phyloP scores from a whole-genome alignment of 1,284 basidiomycete species.

The Phylloboletellus chloephorus region DNA sequence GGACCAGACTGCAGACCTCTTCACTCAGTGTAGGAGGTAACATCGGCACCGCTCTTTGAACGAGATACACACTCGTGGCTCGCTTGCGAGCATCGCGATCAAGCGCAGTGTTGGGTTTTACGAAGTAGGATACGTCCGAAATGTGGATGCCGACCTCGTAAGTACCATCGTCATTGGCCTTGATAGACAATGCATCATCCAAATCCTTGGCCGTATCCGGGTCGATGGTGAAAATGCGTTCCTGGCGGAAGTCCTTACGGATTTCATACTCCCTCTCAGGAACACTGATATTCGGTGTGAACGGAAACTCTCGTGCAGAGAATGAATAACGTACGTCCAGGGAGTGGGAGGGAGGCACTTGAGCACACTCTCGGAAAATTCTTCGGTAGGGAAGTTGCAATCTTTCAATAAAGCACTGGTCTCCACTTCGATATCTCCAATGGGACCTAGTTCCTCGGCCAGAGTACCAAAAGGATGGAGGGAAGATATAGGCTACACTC shows the following conservation, averaged over 20 bases:
- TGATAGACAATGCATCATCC: constrained; percentile 92
- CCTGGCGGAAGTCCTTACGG: constrained; percentile 81
- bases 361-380: constrained; percentile 88
- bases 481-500: constrained; percentile 77
- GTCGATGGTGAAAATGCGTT: constrained; percentile 92
- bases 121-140: constrained; percentile 94
- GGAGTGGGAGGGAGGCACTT: constrained; percentile 94
- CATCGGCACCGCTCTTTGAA: constrained; percentile 96
- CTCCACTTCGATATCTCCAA: constrained; percentile 96
- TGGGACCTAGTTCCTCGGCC: constrained; percentile 97
- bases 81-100: constrained; percentile 97
- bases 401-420: constrained; percentile 97
- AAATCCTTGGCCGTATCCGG: constrained; percentile 87
- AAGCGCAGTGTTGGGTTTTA: constrained; percentile 92
- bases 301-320: constrained; percentile 1
- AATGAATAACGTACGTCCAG: constrained; percentile 67
- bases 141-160: constrained; percentile 92
- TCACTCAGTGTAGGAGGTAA: constrained; percentile 88
- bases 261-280: constrained; percentile 87
- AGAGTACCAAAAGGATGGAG: constrained; percentile 98
- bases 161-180: constrained; percentile 83
- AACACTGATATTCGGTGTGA: constrained; percentile 47
- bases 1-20: constrained; percentile 87
- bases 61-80: constrained; percentile 94
- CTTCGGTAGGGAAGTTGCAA: constrained; percentile 95